Evolutionary conservation across 305 asterid species (phyloP).

Genomic region (Fraxinus latifolia): DNA sequence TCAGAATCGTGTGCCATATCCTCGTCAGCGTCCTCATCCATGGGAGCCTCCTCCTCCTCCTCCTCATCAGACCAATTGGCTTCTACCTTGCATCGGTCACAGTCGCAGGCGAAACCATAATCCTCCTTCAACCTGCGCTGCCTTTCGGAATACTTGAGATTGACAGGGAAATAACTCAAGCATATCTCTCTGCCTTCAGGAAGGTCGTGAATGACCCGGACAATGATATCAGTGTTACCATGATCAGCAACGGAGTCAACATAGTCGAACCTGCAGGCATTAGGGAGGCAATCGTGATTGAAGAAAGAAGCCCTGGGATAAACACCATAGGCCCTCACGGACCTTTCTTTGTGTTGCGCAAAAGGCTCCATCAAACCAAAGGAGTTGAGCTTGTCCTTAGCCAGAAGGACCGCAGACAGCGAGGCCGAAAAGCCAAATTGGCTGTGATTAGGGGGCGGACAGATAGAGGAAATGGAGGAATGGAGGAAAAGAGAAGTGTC

Average conservation of each 20-base stretch:
- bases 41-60: constrained; percentile 41
- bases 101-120: constrained; percentile 68
- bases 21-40: constrained; percentile 48
- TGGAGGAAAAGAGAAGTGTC: constrained; percentile 47
- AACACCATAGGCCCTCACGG: constrained; percentile 80
- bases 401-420: constrained; percentile 62
- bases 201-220: constrained; percentile 73
- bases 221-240: constrained; percentile 50
- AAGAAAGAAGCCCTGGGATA: constrained; percentile 77
- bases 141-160: constrained; percentile 67
- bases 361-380: constrained; percentile 88
- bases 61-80: constrained; percentile 77
- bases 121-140: constrained; percentile 76
- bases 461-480: constrained; percentile 37
- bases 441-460: constrained; percentile 25
- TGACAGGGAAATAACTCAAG: constrained; percentile 86
- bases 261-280: constrained; percentile 88
- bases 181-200: constrained; percentile 73
- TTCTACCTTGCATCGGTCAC: constrained; percentile 94
- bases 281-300: constrained; percentile 97
- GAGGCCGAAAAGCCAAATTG: constrained; percentile 45
- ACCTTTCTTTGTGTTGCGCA: constrained; percentile 41
- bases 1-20: constrained; percentile 31
- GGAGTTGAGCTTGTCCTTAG: constrained; percentile 77
- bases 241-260: constrained; percentile 42